These are phyloP conservation scores for Chalara sp. DNA, from an alignment of 2,329 filamentous ascomycete genomes.

Conservation along the genomic window DNA sequence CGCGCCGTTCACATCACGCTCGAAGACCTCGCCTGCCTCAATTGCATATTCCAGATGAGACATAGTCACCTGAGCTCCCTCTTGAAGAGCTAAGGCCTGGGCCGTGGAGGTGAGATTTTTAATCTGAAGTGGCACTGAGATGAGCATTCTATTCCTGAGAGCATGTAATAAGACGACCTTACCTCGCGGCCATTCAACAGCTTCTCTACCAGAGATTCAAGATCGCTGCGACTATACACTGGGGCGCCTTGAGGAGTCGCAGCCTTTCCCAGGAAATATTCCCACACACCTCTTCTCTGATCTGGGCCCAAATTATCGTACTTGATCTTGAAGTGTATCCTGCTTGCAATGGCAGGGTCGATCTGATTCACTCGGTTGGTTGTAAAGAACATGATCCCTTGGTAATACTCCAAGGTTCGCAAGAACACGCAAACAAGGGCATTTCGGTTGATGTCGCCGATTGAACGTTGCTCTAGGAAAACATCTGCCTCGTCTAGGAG, in stretches of 20 bases:
- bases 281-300: conserved; percentile 3
- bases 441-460: conserved; percentile 22
- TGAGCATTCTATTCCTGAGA: background rate
- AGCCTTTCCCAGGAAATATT: background rate
- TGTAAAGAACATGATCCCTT: conserved; percentile 33
- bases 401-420: conserved; percentile 30
- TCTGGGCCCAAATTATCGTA: conserved; percentile 10
- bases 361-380: conserved; percentile 21
- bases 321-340: conserved; percentile 14
- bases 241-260: background rate
- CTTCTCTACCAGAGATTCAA: background rate
- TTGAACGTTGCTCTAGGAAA: conserved; percentile 32
- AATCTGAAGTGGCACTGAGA: background rate
- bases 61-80: conserved; percentile 1
- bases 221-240: background rate
- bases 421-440: conserved; percentile 28
- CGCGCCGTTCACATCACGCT: background rate
- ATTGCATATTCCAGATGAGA: background rate
- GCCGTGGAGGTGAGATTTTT: background rate
- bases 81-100: background rate
- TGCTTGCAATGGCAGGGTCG: conserved; percentile 9
- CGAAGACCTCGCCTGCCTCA: background rate
- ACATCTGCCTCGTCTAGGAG: too few species aligned
- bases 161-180: too few species aligned
- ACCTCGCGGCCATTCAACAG: background rate